Evolutionary conservation across 148 eudicot genomes (phyloP), one percentile per base, ranked within the genome.

Genomic region (Chenopodium berlandieri): DNA sequence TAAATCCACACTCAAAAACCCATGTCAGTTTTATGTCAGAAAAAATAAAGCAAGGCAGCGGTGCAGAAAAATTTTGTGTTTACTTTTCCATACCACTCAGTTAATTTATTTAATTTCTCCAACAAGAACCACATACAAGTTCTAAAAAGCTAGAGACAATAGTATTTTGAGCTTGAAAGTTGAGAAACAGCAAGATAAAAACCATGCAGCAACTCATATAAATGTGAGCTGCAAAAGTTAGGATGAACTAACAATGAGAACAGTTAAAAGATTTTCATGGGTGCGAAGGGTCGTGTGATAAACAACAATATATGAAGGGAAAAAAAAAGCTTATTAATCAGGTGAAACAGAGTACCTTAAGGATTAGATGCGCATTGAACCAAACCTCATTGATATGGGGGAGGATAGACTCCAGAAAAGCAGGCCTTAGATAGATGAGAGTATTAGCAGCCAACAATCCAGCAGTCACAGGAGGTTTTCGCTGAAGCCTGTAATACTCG

Each of bases 391-490:
- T 70, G 19, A 88, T 73, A 48, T 46, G 27, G 1, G 90, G 90
- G 44, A 88, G 78, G 17, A 88, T 65, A 81, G 85, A 60, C 58
- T 84, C 80, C 2, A 88, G 75, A 79, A 88, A 86, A 84, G 86
- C 81, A 58, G 90, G 90, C 67, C 89, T 88, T 47, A 88, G 72
- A 73, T 88, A 88, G 34, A 88, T 84, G 48, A 88, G 84, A 52
- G 90, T 86, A 68, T 88, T 88, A 64, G 87, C 87, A 50, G 90
- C 90, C 75, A 88, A 71, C 75, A 88, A 77, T 27, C 86, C 90
- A 6, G 87, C 87, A 13, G 90, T 88, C 54, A 88, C 89, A 2
- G 90, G 90, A 64, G 90, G 90, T 44, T 88, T 88, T 23, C 89
- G 75, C 32, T 86, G 84, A 19, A 86, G 87, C 80, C 89, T 80